A percentile compares a stretch with the other conserved stretches of the same genome.
Conservation (phyloP, 805 yeast species). For the Suhomyces faveliae region DNA sequence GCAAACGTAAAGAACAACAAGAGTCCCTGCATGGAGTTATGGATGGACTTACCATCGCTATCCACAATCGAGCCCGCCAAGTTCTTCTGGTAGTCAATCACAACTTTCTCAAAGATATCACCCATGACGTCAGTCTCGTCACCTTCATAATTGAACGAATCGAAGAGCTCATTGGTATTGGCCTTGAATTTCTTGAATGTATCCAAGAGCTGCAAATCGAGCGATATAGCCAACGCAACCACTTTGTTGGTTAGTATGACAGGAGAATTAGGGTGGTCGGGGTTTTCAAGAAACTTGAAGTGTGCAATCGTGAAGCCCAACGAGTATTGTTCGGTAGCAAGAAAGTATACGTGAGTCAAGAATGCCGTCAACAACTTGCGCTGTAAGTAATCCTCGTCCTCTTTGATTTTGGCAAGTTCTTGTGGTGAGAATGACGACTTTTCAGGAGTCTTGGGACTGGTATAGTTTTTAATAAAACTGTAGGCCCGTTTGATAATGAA, state of each 20-base stretch:
- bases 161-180: slow-evolving; percentile 44
- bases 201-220: slow-evolving; percentile 59
- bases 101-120: slow-evolving; percentile 39
- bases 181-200: slow-evolving; percentile 36
- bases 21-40: slow-evolving; percentile 30
- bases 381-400: slow-evolving; percentile 62
- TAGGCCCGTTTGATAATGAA: slow-evolving; percentile 54
- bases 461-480: slow-evolving; percentile 53
- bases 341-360: slow-evolving; percentile 51
- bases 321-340: slow-evolving; percentile 19
- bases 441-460: slow-evolving; percentile 36
- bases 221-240: slow-evolving; percentile 51
- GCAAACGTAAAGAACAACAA: slow-evolving; percentile 16
- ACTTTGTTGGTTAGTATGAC: slow-evolving; percentile 18
- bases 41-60: slow-evolving; percentile 25
- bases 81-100: slow-evolving; percentile 42
- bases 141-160: slow-evolving; percentile 18
- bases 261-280: slow-evolving; percentile 5
- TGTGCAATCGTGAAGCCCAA: slow-evolving; percentile 25
- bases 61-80: slow-evolving; percentile 25
- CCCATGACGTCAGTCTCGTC: slow-evolving; percentile 28
- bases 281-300: slow-evolving; percentile 9
- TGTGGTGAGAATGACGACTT: slow-evolving; percentile 34
- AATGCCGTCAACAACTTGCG: slow-evolving; percentile 63
- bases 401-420: slow-evolving; percentile 39